Evolutionary conservation across 768 basidiomycete species (phyloP).

Genomic region (Leccinum obscurum): DNA sequence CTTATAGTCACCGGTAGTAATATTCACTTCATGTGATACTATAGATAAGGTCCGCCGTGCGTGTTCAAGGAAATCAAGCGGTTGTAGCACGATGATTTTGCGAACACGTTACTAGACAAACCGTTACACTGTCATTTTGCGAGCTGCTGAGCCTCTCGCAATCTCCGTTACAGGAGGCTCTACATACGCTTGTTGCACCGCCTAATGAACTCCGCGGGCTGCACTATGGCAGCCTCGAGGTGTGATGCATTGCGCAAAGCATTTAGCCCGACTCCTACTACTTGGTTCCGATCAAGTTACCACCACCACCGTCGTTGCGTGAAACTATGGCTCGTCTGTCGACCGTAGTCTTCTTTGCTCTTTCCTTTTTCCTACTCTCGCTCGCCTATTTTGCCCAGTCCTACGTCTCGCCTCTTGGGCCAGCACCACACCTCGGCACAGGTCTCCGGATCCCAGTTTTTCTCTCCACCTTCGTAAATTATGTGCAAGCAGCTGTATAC

Average conservation of each 20-base stretch:
- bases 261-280: neutral
- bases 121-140: neutral
- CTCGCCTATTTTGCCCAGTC: conserved; percentile 33
- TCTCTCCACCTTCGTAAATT: conserved; percentile 27
- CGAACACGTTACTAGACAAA: too few relatives aligned
- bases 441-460: conserved; percentile 22
- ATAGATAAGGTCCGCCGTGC: neutral
- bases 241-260: conserved; percentile 15
- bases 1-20: neutral
- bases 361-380: conserved; percentile 31
- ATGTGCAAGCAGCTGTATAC: conserved; percentile 24
- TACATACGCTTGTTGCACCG: conserved; percentile 13
- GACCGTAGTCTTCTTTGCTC: conserved; percentile 18
- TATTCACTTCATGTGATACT: conserved; percentile 1
- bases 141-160: neutral
- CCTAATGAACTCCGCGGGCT: conserved; percentile 20
- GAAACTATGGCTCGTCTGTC: conserved; percentile 27
- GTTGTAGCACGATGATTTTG: too few relatives aligned
- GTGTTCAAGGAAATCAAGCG: neutral
- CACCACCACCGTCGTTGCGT: conserved; percentile 4
- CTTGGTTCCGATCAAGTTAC: conserved; percentile 12
- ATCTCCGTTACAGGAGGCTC: neutral
- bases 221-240: conserved; percentile 26
- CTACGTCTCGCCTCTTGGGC: conserved; percentile 32
- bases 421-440: conserved; percentile 32